Evolutionary conservation across 1,139 yeast genomes (phyloP), one percentile per base, ranked within the genome.

Genomic region (Geotrichum cucujoidarum): DNA sequence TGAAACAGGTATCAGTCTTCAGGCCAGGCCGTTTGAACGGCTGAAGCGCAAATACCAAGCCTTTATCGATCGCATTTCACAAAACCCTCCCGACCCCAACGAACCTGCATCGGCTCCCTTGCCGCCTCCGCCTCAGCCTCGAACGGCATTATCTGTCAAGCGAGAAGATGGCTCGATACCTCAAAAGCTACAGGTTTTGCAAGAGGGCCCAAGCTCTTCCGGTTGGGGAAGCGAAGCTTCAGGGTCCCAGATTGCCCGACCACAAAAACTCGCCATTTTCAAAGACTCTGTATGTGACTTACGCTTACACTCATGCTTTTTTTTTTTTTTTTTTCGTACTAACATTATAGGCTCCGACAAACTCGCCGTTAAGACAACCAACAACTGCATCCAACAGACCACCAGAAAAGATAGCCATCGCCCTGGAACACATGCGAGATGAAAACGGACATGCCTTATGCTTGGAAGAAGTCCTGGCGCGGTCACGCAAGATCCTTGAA

Each of bases 11-110:
- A 61, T 87, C 2, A 70, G 71, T 22, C 60, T 67, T 2, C 64
- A 69, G 6, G 95, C 96, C 1, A 69, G 87, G 52, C 97, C 96
- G 0, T 38, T 73, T 5, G 67, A 59, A 7, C 66, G 94, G 44
- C 69, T 89, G 17, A 60, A 68, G 45, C 68, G 75, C 48, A 69
- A 80, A 3, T 78, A 71, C 52, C 63, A 67, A 0, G 74, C 73
- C 30, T 83, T 83, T 57, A 60, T 67, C 29, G 63, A 62, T 32
- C 58, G 84, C 46, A 45, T 65, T 37, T 60, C 57, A 11, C 57
- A 57, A 11, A 51, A 50, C 36, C 64, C 67, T 4, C 53, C 60
- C 0, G 56, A 52, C 33, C 56, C 64, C 17, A 60, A 66, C 54
- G 72, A 68, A 17, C 25, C 35, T 17, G 8, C 40, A 21, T 35